Conservation (phyloP, 1,284 basidiomycete genomes). For the Papiliotrema terrestris region DNA sequence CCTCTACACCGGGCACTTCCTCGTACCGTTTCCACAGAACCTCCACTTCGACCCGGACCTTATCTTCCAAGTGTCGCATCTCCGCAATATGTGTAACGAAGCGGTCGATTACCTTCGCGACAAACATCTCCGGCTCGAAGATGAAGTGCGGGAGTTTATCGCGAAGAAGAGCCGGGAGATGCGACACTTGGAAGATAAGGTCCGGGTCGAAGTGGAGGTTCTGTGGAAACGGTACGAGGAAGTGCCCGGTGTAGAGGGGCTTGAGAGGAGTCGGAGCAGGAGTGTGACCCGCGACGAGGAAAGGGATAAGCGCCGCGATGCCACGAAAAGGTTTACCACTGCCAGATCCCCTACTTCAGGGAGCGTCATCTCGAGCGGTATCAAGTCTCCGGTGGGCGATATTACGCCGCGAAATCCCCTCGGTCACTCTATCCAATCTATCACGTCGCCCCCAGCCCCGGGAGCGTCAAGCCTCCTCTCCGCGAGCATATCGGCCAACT, state of each 20-base stretch:
- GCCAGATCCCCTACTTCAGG: neutral
- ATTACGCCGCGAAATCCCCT: neutral
- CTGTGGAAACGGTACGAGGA: conserved; percentile 40
- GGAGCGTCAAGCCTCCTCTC: conserved; percentile 28
- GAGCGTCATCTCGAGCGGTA: neutral
- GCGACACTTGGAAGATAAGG: conserved; percentile 34
- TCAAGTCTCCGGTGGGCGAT: neutral
- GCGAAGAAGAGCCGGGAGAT: conserved; percentile 31
- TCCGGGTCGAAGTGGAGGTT: conserved; percentile 42
- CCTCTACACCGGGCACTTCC: conserved; percentile 27
- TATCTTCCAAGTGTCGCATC: conserved; percentile 50
- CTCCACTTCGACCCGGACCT: conserved; percentile 47
- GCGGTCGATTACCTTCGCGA: conserved; percentile 33
- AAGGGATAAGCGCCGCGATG: neutral
- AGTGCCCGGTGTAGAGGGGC: conserved; percentile 26
- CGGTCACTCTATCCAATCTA: conserved; percentile 1
- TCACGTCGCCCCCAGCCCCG: conserved; percentile 1
- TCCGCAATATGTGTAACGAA: conserved; percentile 38
- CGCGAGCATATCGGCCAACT: conserved; percentile 35
- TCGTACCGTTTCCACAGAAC: conserved; percentile 40
- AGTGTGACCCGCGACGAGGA: conserved; percentile 1
- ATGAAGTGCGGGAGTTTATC: conserved; percentile 38
- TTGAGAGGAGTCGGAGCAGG: conserved; percentile 5
- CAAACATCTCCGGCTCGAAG: conserved; percentile 29
- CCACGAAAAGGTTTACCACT: neutral